A percentile compares a stretch with the other conserved stretches of the same genome.
Conservation (phyloP, 208 protist genomes). For the Leptomonas seymouri region DNA sequence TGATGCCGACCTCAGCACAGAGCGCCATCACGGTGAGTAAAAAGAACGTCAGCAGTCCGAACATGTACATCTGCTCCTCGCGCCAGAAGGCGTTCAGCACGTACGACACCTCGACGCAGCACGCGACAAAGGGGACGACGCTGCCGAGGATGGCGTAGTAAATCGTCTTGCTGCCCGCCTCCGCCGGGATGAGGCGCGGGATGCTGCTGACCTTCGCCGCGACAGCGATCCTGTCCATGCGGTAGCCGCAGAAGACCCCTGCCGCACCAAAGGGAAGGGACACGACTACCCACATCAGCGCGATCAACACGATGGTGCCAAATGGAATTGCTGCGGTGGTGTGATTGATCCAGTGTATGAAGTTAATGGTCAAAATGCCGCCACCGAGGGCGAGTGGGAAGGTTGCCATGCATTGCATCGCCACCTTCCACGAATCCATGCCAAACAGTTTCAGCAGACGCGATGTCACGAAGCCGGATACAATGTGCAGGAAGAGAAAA, state of each 20-base stretch:
- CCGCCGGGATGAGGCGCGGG: slow-evolving; percentile 92
- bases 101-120: slow-evolving; percentile 98
- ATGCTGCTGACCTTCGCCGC: slow-evolving; percentile 94
- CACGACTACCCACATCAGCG: slow-evolving; percentile 85
- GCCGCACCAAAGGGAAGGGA: slow-evolving; percentile 94
- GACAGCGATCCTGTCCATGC: slow-evolving; percentile 52
- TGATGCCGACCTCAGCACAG: slow-evolving; percentile 96
- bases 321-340: slow-evolving; percentile 74
- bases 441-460: slow-evolving; percentile 88
- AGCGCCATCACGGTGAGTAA: slow-evolving; percentile 93
- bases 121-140: slow-evolving; percentile 96
- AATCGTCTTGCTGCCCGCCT: slow-evolving; percentile 28
- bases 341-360: slow-evolving; percentile 65
- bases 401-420: slow-evolving; percentile 47
- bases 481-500: slow-evolving; percentile 64
- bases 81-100: slow-evolving; percentile 94
- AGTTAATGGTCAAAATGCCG: slow-evolving; percentile 66
- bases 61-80: slow-evolving; percentile 95
- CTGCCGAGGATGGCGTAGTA: slow-evolving; percentile 54
- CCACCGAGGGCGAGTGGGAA: slow-evolving; percentile 44
- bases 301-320: slow-evolving; percentile 47
- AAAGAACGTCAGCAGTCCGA: slow-evolving; percentile 95
- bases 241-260: slow-evolving; percentile 93
- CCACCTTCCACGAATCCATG: slow-evolving; percentile 84
- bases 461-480: slow-evolving; percentile 90